Evolutionary conservation across 2,329 filamentous ascomycete genomes (phyloP), one percentile per base, ranked within the genome.

Genomic region (Diaporthe eres): DNA sequence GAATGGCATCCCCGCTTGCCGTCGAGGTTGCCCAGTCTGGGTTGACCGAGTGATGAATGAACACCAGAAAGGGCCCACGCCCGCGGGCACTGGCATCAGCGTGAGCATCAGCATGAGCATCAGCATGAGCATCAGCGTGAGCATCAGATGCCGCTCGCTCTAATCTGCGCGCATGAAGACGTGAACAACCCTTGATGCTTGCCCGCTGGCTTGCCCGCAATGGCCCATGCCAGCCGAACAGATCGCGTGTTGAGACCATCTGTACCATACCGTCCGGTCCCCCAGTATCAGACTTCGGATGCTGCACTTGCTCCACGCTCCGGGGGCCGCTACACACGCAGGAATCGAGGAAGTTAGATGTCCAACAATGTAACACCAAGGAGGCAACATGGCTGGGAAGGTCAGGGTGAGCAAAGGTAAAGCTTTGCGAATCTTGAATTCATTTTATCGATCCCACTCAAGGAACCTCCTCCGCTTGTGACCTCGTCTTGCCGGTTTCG

Each of bases 321-420:
- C 19, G 37, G 71, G 49, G 49, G 44, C 51, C 61, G 71, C 47
- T 65, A 73, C 71, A 70, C 22, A 51, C 63, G 34, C 65, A 70
- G 65, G 65, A 55, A 42, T 55, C 28, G 55, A 65, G 47, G 58
- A 65, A 55, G 60, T 65, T 47, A 65, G 58, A 70, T 39, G 65
- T 70, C 65, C 65, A 70, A 55, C 65, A 70, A 55, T 73, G 71
- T 44, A 65, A 73, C 60, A 73, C 58, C 58, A 47, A 34, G 71
- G 58, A 65, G 71, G 51, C 58, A 55, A 63, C 71, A 31, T 61
- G 71, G 51, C 71, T 73, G 71, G 71, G 49, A 65, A 44, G 58
- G 47, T 37, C 58, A 65, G 39, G n/a, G 58, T 28, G 51, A 17
- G 37, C 47, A 65, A 47, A 73, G 37, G 58, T 37, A 73, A 55